Evolutionary conservation across 2,329 filamentous ascomycete genomes (phyloP), one percentile per base, ranked within the genome.

Genomic region (Tolypocladium album): DNA sequence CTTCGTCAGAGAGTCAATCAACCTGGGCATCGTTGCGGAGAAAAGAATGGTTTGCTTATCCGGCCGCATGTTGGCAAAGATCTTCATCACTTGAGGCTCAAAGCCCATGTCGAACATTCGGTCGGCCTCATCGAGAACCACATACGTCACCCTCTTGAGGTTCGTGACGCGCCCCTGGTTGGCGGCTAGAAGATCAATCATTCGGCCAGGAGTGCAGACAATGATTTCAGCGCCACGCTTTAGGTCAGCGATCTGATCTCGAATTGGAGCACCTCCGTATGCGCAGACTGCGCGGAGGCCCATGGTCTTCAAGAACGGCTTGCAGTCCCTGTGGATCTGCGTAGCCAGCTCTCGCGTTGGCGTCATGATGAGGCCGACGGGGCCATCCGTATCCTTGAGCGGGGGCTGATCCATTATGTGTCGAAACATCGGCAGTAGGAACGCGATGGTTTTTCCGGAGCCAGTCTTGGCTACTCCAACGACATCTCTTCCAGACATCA

Each of bases 51-150:
- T 96, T 71, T 99, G 94, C 57, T 90, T 87, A 71, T 97, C 90
- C 0, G 94, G 92, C 56, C 94, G 88, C 71, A 96, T 89, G 68
- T 94, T 96, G 65, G 86, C 86, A 70, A 97, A 87, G 61, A 99
- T 94, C 74, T 96, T 97, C 85, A 94, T 94, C 59, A 99, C 92
- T 73, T 99, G 94, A 2, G 94, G 93, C 75, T 96, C 93, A 70
- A 99, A 99, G 17, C 94, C 94, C 94, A 99, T 97, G 72, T 99
- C 94, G 71, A 97, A 97, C 94, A 99, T 97, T 63, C 94, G 88
- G 74, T 99, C 94, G 56, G 94, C 94, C 76, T 99, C 94, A 71
- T 99, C 94, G 45, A 99, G 83, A 13, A 99, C 94, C 31, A 97
- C 86, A 71, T 97, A 99, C 0, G 91, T 94, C 15, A 96, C 90